Conservation (phyloP, 768 basidiomycete species). For the Tulasnella sp. region DNA sequence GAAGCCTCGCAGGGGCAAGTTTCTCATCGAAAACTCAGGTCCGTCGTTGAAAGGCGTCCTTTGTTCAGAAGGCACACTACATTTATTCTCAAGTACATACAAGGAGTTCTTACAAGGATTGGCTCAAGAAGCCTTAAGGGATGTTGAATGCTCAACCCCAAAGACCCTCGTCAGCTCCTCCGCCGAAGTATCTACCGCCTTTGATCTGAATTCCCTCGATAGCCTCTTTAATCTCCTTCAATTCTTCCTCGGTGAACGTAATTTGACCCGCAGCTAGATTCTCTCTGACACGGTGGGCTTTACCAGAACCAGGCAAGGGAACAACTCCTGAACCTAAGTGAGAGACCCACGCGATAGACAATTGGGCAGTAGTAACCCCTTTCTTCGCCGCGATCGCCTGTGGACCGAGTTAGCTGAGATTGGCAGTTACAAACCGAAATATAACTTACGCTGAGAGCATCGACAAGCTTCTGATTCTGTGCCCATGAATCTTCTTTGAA, state of each 20-base stretch:
- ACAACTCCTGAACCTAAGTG: slow-evolving; percentile 21
- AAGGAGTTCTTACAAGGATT: no score
- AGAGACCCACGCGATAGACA: slow-evolving; percentile 31
- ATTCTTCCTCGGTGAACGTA: slow-evolving; percentile 31
- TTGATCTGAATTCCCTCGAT: slow-evolving; percentile 28
- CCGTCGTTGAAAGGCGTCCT: no score
- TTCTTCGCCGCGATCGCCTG: slow-evolving; percentile 25
- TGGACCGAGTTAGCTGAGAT: neutral
- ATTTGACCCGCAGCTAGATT: slow-evolving; percentile 36
- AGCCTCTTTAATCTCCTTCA: slow-evolving; percentile 30
- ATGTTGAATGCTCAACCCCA: no score
- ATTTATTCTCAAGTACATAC: no score
- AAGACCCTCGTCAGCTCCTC: neutral
- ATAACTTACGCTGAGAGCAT: slow-evolving; percentile 20
- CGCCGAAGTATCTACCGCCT: slow-evolving; percentile 30
- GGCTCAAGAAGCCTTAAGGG: no score
- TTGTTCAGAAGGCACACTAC: no score
- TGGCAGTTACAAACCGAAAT: neutral
- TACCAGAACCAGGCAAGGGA: slow-evolving; percentile 27
- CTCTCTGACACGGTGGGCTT: slow-evolving; percentile 33
- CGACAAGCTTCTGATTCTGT: slow-evolving; percentile 28
- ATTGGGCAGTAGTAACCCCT: slow-evolving; percentile 28
- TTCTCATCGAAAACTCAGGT: no score
- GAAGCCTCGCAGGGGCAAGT: no score
- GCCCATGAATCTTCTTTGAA: slow-evolving; percentile 25